Conservation (phyloP, 805 yeast genomes). For the Metschnikowia borealis region DNA sequence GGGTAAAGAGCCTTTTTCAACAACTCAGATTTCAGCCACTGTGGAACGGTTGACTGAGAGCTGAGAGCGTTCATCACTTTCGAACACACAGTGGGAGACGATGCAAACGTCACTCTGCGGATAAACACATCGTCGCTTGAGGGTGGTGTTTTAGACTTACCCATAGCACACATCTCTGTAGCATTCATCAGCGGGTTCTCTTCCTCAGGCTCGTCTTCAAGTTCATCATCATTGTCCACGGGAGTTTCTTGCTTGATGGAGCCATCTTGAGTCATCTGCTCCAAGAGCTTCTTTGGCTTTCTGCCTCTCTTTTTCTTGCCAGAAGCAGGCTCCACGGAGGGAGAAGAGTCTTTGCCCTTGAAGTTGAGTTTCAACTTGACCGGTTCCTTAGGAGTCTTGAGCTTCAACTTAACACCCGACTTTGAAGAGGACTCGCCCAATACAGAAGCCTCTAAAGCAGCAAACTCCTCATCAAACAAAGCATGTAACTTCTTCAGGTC, state of each 20-base stretch:
- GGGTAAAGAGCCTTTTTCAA: slow-evolving; percentile 28
- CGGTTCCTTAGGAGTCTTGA: slow-evolving; percentile 23
- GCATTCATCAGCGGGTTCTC: slow-evolving; percentile 8
- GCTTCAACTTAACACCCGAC: slow-evolving; percentile 25
- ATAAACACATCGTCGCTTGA: slow-evolving; percentile 17
- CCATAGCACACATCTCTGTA: slow-evolving; percentile 16
- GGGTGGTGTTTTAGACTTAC: slow-evolving; percentile 13
- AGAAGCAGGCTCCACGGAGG: slow-evolving; percentile 14
- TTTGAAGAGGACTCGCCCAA: slow-evolving; percentile 10
- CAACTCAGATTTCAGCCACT: slow-evolving; percentile 26
- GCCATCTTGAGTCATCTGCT: slow-evolving; percentile 15
- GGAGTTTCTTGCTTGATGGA: slow-evolving; percentile 11
- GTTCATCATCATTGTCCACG: slow-evolving; percentile 7
- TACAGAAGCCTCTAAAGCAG: slow-evolving; percentile 24
- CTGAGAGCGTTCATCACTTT: slow-evolving; percentile 11
- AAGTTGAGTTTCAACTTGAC: slow-evolving; percentile 28
- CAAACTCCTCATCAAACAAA: slow-evolving; percentile 43
- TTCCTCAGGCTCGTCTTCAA: slow-evolving; percentile 6
- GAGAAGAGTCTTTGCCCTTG: slow-evolving; percentile 14
- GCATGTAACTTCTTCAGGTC: slow-evolving; percentile 63
- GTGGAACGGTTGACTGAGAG: slow-evolving; percentile 8
- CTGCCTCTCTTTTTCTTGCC: slow-evolving; percentile 20
- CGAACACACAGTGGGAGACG: slow-evolving; percentile 10
- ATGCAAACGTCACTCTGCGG: slow-evolving; percentile 13
- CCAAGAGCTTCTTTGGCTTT: slow-evolving; percentile 22